Percentiles rank a stretch among this genome's conserved stretches.
These are phyloP conservation scores for Anethum foeniculum DNA, from an alignment of 140 eudicot species.

Conservation along the genomic window DNA sequence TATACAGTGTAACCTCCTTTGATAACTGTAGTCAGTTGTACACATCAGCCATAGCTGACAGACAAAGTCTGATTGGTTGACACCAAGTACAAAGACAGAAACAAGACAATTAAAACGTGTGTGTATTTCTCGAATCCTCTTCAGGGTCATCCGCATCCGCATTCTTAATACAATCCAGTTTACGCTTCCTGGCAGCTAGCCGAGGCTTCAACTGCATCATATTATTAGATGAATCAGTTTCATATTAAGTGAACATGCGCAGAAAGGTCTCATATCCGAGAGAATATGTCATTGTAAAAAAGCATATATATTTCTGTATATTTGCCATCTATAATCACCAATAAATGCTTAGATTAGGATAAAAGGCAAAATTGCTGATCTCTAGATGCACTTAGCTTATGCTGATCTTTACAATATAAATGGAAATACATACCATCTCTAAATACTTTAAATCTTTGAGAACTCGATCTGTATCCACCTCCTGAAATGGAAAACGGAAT, in stretches of 20 bases:
- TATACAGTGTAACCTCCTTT: too few species aligned
- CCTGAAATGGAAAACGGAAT: constrained; percentile 38
- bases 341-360: neutral
- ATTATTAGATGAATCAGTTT: neutral
- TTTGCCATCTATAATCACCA: neutral
- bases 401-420: neutral
- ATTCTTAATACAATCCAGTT: constrained; percentile 19
- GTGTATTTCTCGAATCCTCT: constrained; percentile 21
- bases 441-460: constrained; percentile 83
- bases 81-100: neutral
- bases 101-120: neutral
- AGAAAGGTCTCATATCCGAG: neutral
- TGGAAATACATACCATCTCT: constrained; percentile 62
- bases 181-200: constrained; percentile 50
- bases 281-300: neutral
- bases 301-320: neutral
- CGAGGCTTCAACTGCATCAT: constrained; percentile 66
- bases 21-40: neutral
- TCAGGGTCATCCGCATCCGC: constrained; percentile 19
- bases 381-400: neutral
- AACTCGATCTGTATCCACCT: constrained; percentile 69
- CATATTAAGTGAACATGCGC: neutral
- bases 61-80: neutral
- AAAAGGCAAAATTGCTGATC: neutral
- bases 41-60: neutral